Base-by-base conservation (phyloP, 129 eudicot genomes). In the Saussurea involucrata region DNA sequence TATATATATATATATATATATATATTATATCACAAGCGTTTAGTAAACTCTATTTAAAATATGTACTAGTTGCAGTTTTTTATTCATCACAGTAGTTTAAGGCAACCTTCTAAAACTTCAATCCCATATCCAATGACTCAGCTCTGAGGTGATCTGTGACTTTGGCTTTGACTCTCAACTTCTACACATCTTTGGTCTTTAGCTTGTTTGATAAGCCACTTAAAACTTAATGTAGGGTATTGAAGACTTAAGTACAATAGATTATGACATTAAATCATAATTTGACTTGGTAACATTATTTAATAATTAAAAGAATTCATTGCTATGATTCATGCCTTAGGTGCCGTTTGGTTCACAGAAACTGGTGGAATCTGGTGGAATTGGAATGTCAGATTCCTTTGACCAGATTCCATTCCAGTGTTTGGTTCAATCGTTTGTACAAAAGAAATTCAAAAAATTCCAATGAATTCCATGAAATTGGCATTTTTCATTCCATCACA, bases 181-280 rank as follows among this genome's bases (percentile, higher is more conserved):
- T 24, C 2, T 32, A 73, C 55, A 73, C 53, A 57, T 73, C 20
- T 25, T 75, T 64, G 65, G 36, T 40, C 63, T 75, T 75, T 15
- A 24, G 27, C 78, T 64, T 64, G 83, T 79, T 72, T 72, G 13
- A 61, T 27, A 24, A 78, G 64, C 36, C 24, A 79, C 66, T 65
- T 72, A 42, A 28, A 72, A 24, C 60, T 61, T 18, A 20, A 37
- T 11, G 63, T 4, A 37, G 4, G 34, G 34, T 27, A 24, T 11
- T 17, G 17, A 29, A 8, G 44, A 60, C 61, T 42, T 29, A 31
- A 72, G 24, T 78, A 34, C 11, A n/a, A 12, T 69, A 29, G 66
- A 66, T 46, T 76, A 76, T 29, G 11, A 24, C 11, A 66, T 28
- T 66, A 66, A 5, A 66, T 76, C 66, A 46, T 64, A 28, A 33